Evolutionary conservation across 83 land plant genomes (phyloP), one percentile per base, ranked within the genome.

Genomic region (Picea engelmannii): DNA sequence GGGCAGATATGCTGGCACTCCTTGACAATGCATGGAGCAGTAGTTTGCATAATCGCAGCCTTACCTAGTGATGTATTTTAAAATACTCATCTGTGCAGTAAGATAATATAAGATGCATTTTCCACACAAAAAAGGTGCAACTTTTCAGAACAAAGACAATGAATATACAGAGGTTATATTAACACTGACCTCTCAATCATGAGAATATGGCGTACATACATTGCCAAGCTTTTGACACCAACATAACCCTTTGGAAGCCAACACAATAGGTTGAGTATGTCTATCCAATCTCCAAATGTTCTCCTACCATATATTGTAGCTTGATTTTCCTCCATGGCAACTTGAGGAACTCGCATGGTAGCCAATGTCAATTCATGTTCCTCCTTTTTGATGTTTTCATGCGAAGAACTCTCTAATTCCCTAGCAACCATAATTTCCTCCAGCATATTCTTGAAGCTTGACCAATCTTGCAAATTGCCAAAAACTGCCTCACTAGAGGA

Each of bases 131-230:
- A 52, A 11, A 11, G 15, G 15, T 11, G 58, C 58, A 11, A 44
- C 38, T 24, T 66, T 25, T 66, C 11, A 27, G 35, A 66, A 66
- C 35, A 66, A 66, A 27, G 8, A 27, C 31, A 25, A 66, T 25
- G 15, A 23, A 66, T 66, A 66, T 21, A 44, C 9, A 73, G 21
- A 44, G 21, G 24, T 73, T 40, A 42, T n/a, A 42, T 44, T 31
- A 73, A 73, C 21, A 49, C 64, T 42, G 59, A 89, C 94, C 92
- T 88, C 80, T 92, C 94, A 78, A 90, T 74, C 62, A 86, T 82
- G 58, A 92, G 90, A 49, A 92, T 67, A 44, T 62, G 73, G 11
- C 80, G 76, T 49, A 79, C 70, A 76, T 31, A 82, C 21, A 12
- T n/a, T 58, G 80, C 68, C 25, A 82, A 79, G 13, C 82, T 82